These are phyloP conservation scores for Gaeumannomyces sp. DNA, from an alignment of 2,329 filamentous ascomycete genomes.

Conservation along the genomic window DNA sequence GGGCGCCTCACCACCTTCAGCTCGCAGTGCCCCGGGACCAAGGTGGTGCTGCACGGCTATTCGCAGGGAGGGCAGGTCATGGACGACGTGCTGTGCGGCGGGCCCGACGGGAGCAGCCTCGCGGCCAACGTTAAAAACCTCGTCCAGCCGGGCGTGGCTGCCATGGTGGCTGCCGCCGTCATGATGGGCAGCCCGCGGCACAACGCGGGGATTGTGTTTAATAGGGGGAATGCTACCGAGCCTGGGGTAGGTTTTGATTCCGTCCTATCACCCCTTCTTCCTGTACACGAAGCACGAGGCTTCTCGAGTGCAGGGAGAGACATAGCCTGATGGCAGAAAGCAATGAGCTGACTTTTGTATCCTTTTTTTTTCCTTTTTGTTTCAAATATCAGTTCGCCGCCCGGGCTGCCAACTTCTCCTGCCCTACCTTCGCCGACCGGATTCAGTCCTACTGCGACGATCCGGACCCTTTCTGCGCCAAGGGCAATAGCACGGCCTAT, in stretches of 20 bases:
- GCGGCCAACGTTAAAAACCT: conserved; percentile 34
- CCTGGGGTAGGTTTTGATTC: conserved; percentile 45
- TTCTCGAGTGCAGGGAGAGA: background rate
- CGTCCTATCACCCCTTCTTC: conserved; percentile 46
- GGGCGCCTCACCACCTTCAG: conserved; percentile 41
- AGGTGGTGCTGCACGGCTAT: conserved; percentile 32
- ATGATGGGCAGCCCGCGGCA: conserved; percentile 56
- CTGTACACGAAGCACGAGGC: conserved; percentile 23
- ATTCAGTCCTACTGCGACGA: conserved; percentile 54
- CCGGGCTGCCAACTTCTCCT: conserved; percentile 47
- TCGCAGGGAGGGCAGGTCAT: conserved; percentile 19
- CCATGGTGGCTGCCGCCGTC: conserved; percentile 50
- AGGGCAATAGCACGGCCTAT: conserved; percentile 43
- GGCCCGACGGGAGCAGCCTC: conserved; percentile 42
- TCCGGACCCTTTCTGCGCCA: conserved; percentile 56
- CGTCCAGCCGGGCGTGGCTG: conserved; percentile 37
- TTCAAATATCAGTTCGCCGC: conserved; percentile 44
- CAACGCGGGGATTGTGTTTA: conserved; percentile 44
- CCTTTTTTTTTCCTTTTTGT: too few species aligned
- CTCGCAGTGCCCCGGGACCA: conserved; percentile 31
- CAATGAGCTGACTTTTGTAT: conserved; percentile 14
- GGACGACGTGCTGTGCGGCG: conserved; percentile 40
- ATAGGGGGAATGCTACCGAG: conserved; percentile 51
- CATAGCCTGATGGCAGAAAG: background rate
- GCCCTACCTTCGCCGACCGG: conserved; percentile 43